Conservation (phyloP, 164 flowering plant species). For the Piper longum region DNA sequence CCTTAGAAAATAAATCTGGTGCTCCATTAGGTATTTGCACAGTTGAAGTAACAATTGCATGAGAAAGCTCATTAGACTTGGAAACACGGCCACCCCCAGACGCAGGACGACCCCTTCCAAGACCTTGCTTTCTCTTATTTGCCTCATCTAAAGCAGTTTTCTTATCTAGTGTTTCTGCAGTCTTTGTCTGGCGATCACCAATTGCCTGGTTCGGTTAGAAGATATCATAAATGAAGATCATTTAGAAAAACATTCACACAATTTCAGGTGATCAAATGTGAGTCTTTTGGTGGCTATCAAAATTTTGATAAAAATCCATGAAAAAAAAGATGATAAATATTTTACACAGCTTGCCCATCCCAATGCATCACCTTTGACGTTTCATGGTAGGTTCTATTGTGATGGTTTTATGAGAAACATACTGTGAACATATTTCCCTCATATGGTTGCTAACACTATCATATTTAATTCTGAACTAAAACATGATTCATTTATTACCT, state of each 20-base stretch:
- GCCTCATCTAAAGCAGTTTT: conserved; percentile 32
- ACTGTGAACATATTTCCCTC: too few relatives aligned
- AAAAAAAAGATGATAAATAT: neutral
- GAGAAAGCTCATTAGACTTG: conserved; percentile 40
- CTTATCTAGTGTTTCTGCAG: conserved; percentile 23
- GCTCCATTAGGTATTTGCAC: conserved; percentile 51
- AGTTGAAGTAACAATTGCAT: conserved; percentile 20
- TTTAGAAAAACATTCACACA: neutral
- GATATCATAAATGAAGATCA: neutral
- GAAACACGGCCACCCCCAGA: conserved; percentile 71
- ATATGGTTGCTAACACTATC: too few relatives aligned
- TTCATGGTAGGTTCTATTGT: too few relatives aligned
- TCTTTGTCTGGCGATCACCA: conserved; percentile 35
- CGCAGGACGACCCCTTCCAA: conserved; percentile 54
- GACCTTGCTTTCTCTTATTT: conserved; percentile 59
- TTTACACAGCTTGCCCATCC: too few relatives aligned
- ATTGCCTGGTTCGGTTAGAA: conserved; percentile 20
- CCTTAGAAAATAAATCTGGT: conserved; percentile 40
- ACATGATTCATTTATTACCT: too few relatives aligned
- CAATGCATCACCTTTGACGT: too few relatives aligned
- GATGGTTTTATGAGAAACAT: too few relatives aligned
- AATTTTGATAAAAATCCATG: neutral
- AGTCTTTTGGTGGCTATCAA: neutral
- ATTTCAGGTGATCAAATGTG: too few relatives aligned
- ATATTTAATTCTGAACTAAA: too few relatives aligned